Evolutionary conservation across 2,329 filamentous ascomycete genomes (phyloP), one percentile per base, ranked within the genome.

Genomic region (Fusarium praegraminearum): DNA sequence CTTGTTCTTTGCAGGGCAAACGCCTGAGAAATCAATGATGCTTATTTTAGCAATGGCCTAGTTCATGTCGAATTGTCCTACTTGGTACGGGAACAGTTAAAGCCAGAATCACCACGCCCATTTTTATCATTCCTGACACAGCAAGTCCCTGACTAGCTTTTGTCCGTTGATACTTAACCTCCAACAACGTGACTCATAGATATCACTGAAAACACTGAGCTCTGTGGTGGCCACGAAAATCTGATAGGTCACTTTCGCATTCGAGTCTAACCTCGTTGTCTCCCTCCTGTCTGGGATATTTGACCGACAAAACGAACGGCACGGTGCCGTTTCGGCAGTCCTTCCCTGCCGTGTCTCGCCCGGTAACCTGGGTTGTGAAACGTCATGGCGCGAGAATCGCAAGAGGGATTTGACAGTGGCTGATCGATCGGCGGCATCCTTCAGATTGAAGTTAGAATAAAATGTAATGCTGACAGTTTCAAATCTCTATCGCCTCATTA

Each of bases 191-290:
- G 16, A 9, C 10, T 18, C 5, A 5, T 18, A 1, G 8, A 10
- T 36, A 8, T 36, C 8, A 9, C 33, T 18, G 2, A 18, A 18
- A 36, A 18, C 33, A 2, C 18, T 18, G 4, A 5, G 8, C 5
- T 10, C 16, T 18, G 9, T 10, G 5, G 33, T 40, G 36, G n/a
- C 36, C 3, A 40, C 11, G 13, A 38, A 6, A 20, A 4, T 7
- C 11, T 40, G n/a, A 2, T 4, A 13, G 0, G 3, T 13, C 7
- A 20, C n/a, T 12, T 12, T 1, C 2, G 2, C 11, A 8, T 20
- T 40, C 5, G 4, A 40, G 11, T 20, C 36, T 4, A 40, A 7
- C 36, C n/a, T 20, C 9, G 16, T 36, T n/a, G 16, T 7, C 1
- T 10, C 36, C n/a, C 2, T 40, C 6, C 8, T 22, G 12, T 2